Percentiles rank a stretch among this genome's conserved stretches.
phyloP scores from a whole-genome alignment of 352 stramenopile species.

The Phytophthora tubulina region DNA sequence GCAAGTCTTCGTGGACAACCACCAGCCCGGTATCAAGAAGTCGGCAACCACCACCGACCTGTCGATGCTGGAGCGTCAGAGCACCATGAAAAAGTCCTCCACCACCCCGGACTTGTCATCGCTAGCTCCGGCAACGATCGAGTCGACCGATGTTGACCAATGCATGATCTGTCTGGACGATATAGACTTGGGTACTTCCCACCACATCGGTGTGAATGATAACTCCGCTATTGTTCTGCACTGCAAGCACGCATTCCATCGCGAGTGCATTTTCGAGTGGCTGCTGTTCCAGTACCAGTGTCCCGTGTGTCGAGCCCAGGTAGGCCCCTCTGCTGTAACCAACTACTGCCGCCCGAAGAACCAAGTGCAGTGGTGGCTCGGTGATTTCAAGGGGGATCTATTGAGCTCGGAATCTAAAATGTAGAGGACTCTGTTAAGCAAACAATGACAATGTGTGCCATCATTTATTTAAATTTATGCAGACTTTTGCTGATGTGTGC shows the following conservation, averaged over 20 bases:
- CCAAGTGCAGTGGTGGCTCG: conserved; percentile 71
- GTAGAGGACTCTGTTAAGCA: no score
- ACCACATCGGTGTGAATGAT: conserved; percentile 30
- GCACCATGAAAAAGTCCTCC: conserved; percentile 43
- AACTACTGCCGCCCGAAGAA: conserved; percentile 53
- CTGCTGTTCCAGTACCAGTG: conserved; percentile 77
- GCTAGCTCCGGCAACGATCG: conserved; percentile 26
- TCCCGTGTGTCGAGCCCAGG: conserved; percentile 60
- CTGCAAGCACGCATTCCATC: conserved; percentile 76
- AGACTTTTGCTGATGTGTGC: no score
- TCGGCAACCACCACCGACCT: conserved; percentile 34
- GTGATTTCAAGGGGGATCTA: conserved; percentile 58
- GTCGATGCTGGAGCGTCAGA: conserved; percentile 40
- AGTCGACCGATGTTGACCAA: conserved; percentile 35
- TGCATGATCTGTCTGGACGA: conserved; percentile 68
- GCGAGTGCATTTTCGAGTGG: conserved; percentile 81
- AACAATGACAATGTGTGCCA: no score
- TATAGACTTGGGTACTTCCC: conserved; percentile 34
- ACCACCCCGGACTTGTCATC: conserved; percentile 38
- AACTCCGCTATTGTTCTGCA: conserved; percentile 54
- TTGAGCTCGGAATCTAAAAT: conserved; percentile 18
- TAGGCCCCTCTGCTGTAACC: conserved; percentile 54
- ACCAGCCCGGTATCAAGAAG: conserved; percentile 47
- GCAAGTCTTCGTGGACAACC: conserved; percentile 75
- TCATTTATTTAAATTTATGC: no score